Evolutionary conservation across 495 filamentous ascomycete species (phyloP), one percentile per base, ranked within the genome.

Genomic region (Cercophora scortea): DNA sequence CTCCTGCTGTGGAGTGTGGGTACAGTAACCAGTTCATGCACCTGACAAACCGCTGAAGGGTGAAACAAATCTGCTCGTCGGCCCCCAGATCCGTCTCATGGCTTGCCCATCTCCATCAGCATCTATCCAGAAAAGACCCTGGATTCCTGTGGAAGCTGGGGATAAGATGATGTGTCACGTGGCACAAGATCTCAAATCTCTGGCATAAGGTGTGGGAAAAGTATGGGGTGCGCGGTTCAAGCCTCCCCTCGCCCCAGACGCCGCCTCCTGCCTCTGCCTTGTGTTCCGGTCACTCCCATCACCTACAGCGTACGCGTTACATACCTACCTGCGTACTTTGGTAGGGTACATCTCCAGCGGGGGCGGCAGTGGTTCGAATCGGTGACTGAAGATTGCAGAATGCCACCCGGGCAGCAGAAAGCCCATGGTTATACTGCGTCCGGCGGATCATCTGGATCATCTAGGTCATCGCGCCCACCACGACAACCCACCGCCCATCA

Each of bases 81-180:
- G 46, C 50, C 54, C 45, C 52, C 25, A 25, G 25, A 54, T 51
- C 52, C 50, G 57, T 53, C 55, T 60, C 60, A 62, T 62, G 60
- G 60, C 52, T 57, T 57, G 55, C 51, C 53, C 32, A 57, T 49
- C 57, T 16, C 38, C 50, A 55, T 62, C 51, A 25, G 25, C 25
- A 25, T 25, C 25, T 25, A 35, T 58, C 49, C 57, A 56, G 47
- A 57, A 25, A 39, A 38, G 54, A 42, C 55, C 60, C 55, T 55
- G 53, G 45, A 36, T 48, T 57, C 17, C 52, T 45, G 47, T 47
- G 44, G 56, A 60, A 63, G 57, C 49, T 58, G 62, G 53, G 56
- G 57, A 52, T 45, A 39, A 53, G 56, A 62, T 65, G 66, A 67
- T 57, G 62, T 67, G 64, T 67, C 66, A 69, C 66, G 57, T 69